A percentile compares a stretch with the other conserved stretches of the same genome.
Evolutionary conservation across 345 rosid genomes (phyloP).

Genomic region (Gynandropsis gynandra): DNA sequence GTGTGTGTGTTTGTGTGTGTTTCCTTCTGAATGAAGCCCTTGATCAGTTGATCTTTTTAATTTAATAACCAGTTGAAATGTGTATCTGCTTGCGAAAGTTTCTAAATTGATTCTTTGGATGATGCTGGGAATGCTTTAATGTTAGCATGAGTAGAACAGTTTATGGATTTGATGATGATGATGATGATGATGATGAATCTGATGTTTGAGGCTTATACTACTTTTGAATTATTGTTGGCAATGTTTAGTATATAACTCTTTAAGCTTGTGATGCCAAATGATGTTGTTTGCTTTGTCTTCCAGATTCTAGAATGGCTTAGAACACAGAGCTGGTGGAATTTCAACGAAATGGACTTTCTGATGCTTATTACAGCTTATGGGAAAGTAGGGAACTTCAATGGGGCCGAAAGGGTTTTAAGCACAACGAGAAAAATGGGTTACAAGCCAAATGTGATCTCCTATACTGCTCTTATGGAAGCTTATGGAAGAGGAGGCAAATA

Average conservation of each 20-base stretch:
- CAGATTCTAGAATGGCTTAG: conserved; percentile 95
- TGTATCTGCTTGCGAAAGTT: too few species aligned
- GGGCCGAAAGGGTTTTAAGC: conserved; percentile 69
- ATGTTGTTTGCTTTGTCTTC: conserved; percentile 17
- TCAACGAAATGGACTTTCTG: conserved; percentile 74
- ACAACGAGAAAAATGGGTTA: conserved; percentile 64
- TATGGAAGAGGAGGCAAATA: conserved; percentile 83
- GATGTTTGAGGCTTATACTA: too few species aligned
- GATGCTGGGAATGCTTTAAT: neutral
- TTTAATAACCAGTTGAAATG: too few species aligned
- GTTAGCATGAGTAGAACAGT: too few species aligned
- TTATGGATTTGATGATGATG: too few species aligned
- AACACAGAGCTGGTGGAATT: conserved; percentile 80
- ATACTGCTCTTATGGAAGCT: conserved; percentile 93
- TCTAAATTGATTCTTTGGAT: neutral
- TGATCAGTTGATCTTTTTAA: neutral
- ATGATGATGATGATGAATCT: too few species aligned
- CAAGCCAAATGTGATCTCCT: conserved; percentile 64
- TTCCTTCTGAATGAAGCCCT: neutral
- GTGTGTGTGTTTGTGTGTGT: neutral
- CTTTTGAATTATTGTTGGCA: conserved; percentile 11
- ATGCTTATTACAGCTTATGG: conserved; percentile 91
- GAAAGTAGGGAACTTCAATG: conserved; percentile 78
- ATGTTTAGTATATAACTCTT: conserved; percentile 1
- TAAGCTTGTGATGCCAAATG: conserved; percentile 8